Evolutionary conservation across 148 eudicot genomes (phyloP).

Genomic region (Rhododendron griersonianum): DNA sequence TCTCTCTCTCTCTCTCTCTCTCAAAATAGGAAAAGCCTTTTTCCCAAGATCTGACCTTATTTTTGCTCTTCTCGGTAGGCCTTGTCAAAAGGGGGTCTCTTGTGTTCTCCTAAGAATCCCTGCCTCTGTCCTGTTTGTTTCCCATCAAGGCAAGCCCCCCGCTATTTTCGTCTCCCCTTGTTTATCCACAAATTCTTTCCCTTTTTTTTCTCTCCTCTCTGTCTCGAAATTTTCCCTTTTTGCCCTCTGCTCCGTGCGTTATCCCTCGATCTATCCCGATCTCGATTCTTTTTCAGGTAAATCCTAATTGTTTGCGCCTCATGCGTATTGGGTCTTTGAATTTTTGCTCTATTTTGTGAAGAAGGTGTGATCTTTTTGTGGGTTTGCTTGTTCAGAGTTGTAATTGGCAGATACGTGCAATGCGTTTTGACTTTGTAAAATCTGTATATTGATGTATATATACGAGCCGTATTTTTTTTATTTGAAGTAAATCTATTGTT

Average conservation of each 20-base stretch:
- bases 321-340: background rate
- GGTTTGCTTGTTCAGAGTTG: background rate
- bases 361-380: constrained; percentile 5
- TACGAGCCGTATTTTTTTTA: background rate
- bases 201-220: background rate
- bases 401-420: background rate
- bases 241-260: background rate
- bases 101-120: background rate
- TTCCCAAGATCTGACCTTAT: constrained; percentile 13
- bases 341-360: background rate
- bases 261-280: constrained; percentile 8
- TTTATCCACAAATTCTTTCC: background rate
- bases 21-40: background rate
- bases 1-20: background rate
- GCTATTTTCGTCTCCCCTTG: background rate
- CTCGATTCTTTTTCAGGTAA: constrained; percentile 13
- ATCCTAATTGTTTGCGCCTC: background rate
- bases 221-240: background rate
- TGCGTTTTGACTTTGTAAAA: background rate
- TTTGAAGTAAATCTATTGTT: background rate
- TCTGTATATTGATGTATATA: background rate
- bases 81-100: constrained; percentile 8
- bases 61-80: constrained; percentile 5
- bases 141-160: background rate
- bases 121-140: constrained; percentile 2